Evolutionary conservation across 2,329 filamentous ascomycete genomes (phyloP), one percentile per base, ranked within the genome.

Genomic region (Aspergillus chevalieri): DNA sequence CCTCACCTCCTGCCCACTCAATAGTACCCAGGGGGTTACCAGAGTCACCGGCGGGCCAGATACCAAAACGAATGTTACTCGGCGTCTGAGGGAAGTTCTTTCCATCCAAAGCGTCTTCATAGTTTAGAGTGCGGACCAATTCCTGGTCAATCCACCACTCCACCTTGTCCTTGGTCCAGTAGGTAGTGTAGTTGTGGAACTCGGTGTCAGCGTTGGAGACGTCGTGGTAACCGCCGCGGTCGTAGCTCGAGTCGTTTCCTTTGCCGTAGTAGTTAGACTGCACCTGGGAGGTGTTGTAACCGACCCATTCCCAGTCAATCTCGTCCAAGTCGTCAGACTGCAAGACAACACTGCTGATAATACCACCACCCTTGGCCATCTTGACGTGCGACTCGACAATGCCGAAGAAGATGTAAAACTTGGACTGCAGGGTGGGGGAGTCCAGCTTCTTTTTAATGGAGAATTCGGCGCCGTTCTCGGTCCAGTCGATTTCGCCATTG

Each of bases 261-360:
- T 97, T 95, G 69, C 91, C 89, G 61, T 96, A 98, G 75, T 94
- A 98, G 74, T 98, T 97, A 61, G 85, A 87, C 71, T 97, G 92
- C 30, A 73, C 70, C 33, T 56, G 48, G 36, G 51, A 62, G 21
- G 62, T 65, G 53, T 71, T 68, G 45, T 65, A 65, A 44, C 71
- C 71, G 19, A 71, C 57, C 68, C 68, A 70, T 48, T 72, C 69
- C 69, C 88, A 92, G 64, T 95, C 90, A 38, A 95, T 84, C 70
- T 95, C 89, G 65, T 95, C 90, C 12, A 92, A 78, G 59, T 90
- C 85, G 58, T 93, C 86, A 46, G 86, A 92, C 57, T 93, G 78
- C 68, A 92, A 78, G 65, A 95, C 91, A 62, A 94, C 84, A 53
- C 87, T 80, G 62, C 84, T 89, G 59, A 95, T 81, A 54, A 95